Evolutionary conservation across 1,284 basidiomycete species (phyloP), one percentile per base, ranked within the genome.

Genomic region (Microbotryum scabiosae): DNA sequence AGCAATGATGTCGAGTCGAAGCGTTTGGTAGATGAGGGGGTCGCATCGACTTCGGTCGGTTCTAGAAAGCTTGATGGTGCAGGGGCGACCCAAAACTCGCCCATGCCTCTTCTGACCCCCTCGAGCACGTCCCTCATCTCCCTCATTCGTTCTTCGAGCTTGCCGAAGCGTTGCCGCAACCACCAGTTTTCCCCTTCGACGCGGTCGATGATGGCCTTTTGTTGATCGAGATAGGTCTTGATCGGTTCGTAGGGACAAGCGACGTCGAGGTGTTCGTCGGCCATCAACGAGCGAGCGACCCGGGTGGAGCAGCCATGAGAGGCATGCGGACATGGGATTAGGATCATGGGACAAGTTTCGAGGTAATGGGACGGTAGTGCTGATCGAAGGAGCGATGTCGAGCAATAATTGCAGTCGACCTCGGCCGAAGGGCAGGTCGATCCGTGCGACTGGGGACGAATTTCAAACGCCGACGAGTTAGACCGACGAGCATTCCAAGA

Each of bases 211-310:
- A 50, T 18, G n/a, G 25, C 44, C 41, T 63, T 51, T 50, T 59
- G 25, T 36, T 44, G 23, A 8, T 55, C 45, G 46, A 65, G 48
- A 41, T 52, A 49, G 6, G 53, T 36, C 30, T 60, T 46, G 49
- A 69, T 50, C 14, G 66, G 54, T 54, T 68, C 57, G 44, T 68
- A 56, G 9, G 59, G 46, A 54, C 67, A 53, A 44, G 67, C 53
- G 7, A 61, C 20, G 30, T 65, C 30, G 51, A 63, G 47, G 51
- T 66, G 64, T 6, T 63, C 64, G 5, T 57, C 54, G 2, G 25
- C 8, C 41, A 66, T 54, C 1, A n/a, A 43, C 1, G 56, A 32
- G 5, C 64, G 64, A 5, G 64, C 60, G 5, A 50, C 55, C 16
- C 51, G 12, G 26, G 45, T 52, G 9, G 47, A 6, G 28, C 64